Percentiles rank a stretch among this genome's conserved stretches.
Conservation (phyloP, 306 rosid species). For the Quercus dentata region DNA sequence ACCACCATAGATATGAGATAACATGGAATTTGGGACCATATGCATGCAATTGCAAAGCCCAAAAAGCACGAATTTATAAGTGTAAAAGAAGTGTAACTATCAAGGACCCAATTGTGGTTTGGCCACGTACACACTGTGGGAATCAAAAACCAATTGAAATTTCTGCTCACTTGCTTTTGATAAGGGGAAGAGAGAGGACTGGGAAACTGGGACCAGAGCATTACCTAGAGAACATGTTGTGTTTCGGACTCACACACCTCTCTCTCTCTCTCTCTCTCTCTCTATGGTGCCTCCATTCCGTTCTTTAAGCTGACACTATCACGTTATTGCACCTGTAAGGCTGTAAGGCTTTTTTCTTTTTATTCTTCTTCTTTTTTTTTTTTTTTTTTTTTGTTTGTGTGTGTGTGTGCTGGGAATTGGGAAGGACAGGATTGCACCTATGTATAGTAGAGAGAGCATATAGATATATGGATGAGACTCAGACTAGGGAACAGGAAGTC, state of each 20-base stretch:
- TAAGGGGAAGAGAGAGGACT: neutral
- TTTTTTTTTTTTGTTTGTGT: neutral
- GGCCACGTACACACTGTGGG: conserved; percentile 5
- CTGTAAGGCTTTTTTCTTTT: neutral
- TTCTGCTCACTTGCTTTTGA: conserved; percentile 11
- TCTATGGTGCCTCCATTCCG: conserved; percentile 42
- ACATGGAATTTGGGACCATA: conserved; percentile 52
- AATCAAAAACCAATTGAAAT: conserved; percentile 3
- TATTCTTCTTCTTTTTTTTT: neutral
- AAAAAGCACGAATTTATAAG: conserved; percentile 35
- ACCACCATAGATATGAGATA: neutral
- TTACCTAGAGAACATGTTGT: conserved; percentile 43
- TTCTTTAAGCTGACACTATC: conserved; percentile 61
- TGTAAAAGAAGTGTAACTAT: conserved; percentile 12
- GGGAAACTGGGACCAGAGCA: conserved; percentile 27
- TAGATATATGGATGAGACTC: too few relatives aligned
- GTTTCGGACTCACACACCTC: conserved; percentile 35
- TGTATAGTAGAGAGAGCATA: neutral
- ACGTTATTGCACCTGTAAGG: conserved; percentile 22
- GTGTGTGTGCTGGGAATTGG: neutral
- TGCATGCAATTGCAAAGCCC: conserved; percentile 16
- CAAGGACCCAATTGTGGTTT: conserved; percentile 15
- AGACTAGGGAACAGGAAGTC: too few relatives aligned
- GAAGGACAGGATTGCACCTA: neutral
- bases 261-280: neutral